Evolutionary conservation across 2,329 filamentous ascomycete species (phyloP), one percentile per base, ranked within the genome.

Genomic region (Botrytis sinoallii): DNA sequence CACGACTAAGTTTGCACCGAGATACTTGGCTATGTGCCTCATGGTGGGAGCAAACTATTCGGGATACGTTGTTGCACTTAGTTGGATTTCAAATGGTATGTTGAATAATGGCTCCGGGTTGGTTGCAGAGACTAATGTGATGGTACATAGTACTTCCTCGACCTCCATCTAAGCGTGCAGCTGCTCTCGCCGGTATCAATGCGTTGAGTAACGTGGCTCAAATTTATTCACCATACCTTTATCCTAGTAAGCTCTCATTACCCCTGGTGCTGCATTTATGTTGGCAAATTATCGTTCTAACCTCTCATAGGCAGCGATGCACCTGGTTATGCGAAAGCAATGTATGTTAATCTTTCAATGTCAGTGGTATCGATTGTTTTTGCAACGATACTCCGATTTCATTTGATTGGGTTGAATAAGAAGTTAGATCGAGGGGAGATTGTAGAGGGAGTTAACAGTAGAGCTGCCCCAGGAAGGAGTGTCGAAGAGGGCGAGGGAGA

Each of bases 341-440:
- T 94, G 83, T 85, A 85, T 9, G 90, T 93, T 69, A 92, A 93
- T 81, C 92, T 90, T 77, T 86, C 85, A 1, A 92, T 90, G 29
- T 87, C 88, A 0, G 86, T 89, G 35, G 80, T 93, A 63, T 88
- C 91, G 1, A 90, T 94, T 63, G 77, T 88, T 40, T 86, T 89
- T 74, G 91, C 91, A 0, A 88, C 88, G 0, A 81, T 89, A 3
- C 83, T 94, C 77, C 84, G 91, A 16, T 84, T 90, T 52, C 88
- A 93, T 57, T 84, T 95, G 40, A 85, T 87, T 22, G 84, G 87
- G 61, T 80, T 93, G 78, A 95, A 94, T 79, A 89, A 86, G 84
- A 92, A 89, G 81, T 84, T 94, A 3, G 91, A 93, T 65, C 84
- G 85, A 22, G 91, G 91, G 0, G 87, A 86, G 16, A 76, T 74